A percentile compares a stretch with the other conserved stretches of the same genome.
Evolutionary conservation across 1,139 yeast genomes (phyloP).

Genomic region (Sugiyamaella pinicola): DNA sequence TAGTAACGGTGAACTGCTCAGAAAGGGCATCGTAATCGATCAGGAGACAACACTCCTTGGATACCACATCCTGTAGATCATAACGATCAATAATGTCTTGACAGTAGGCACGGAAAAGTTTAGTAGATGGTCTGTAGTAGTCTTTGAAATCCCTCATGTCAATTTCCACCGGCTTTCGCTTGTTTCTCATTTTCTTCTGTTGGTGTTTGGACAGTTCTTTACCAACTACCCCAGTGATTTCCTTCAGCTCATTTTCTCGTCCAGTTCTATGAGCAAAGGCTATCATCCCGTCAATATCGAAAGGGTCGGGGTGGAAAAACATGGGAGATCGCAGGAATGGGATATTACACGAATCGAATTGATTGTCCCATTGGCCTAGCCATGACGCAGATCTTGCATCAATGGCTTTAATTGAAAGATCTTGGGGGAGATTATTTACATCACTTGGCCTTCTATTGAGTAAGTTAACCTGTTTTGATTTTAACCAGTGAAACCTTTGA

Average conservation of each 20-base stretch:
- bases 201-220: slow-evolving; percentile 52
- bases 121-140: slow-evolving; percentile 51
- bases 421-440: slow-evolving; percentile 13
- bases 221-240: slow-evolving; percentile 52
- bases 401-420: slow-evolving; percentile 21
- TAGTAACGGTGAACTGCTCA: slow-evolving; percentile 20
- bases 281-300: slow-evolving; percentile 50
- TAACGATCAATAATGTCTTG: slow-evolving; percentile 45
- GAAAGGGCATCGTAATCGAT: slow-evolving; percentile 39
- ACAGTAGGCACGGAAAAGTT: slow-evolving; percentile 49
- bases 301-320: slow-evolving; percentile 56
- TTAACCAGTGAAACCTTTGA: slow-evolving; percentile 30
- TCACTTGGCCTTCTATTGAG: slow-evolving; percentile 15
- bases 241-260: slow-evolving; percentile 47
- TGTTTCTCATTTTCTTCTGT: slow-evolving; percentile 42
- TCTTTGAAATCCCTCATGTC: slow-evolving; percentile 53
- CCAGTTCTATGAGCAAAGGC: slow-evolving; percentile 46
- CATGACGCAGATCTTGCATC: slow-evolving; percentile 25
- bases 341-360: slow-evolving; percentile 49
- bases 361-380: slow-evolving; percentile 52
- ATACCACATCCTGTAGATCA: slow-evolving; percentile 40
- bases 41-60: slow-evolving; percentile 45
- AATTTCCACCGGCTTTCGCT: slow-evolving; percentile 33
- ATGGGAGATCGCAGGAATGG: slow-evolving; percentile 53
- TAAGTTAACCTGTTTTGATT: slow-evolving; percentile 22